Evolutionary conservation across 495 filamentous ascomycete species (phyloP), one percentile per base, ranked within the genome.

Genomic region (Neurospora sp.): DNA sequence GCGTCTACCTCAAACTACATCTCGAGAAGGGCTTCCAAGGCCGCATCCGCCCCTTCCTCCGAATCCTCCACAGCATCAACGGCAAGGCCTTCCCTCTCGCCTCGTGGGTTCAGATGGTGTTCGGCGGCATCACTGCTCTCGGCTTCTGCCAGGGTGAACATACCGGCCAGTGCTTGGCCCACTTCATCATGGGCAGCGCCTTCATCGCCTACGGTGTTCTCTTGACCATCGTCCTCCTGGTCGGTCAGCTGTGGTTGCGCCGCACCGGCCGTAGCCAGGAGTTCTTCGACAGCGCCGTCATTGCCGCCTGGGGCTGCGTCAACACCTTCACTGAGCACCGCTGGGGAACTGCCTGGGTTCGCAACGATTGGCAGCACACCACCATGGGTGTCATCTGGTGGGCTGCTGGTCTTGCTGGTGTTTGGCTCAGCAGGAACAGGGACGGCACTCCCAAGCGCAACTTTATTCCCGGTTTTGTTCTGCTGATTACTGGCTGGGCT

Each of bases 291-390:
- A 95, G 92, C 68, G 80, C 91, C 12, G 85, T 98, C 44, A 99
- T 99, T 78, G 91, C 94, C 2, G 89, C 90, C 10, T 99, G 96
- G 96, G 96, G 96, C 53, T 93, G 92, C 79, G 90, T 99, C 81
- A 99, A 98, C 80, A 98, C 96, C 44, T 98, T 99, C 79, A 98
- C 96, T 17, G 96, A 98, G 80, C 96, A 99, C 80, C 88, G 92
- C 42, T 99, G 96, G 96, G 96, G 96, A 42, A 83, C 84, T 0
- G 84, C 87, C 2, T 99, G 96, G 96, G 94, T 91, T n/a, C 87
- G 88, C 77, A 98, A 97, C 78, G 96, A 99, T 79, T 89, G 97
- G 80, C 96, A 99, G 80, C 96, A 98, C 78, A 99, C 96, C 0
- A 91, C 90, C 12, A 99, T 98, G 96, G 96, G 96, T 39, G 88